These are phyloP conservation scores for Fusarium nisikadoi DNA, from an alignment of 2,329 filamentous ascomycete species.

Conservation along the genomic window DNA sequence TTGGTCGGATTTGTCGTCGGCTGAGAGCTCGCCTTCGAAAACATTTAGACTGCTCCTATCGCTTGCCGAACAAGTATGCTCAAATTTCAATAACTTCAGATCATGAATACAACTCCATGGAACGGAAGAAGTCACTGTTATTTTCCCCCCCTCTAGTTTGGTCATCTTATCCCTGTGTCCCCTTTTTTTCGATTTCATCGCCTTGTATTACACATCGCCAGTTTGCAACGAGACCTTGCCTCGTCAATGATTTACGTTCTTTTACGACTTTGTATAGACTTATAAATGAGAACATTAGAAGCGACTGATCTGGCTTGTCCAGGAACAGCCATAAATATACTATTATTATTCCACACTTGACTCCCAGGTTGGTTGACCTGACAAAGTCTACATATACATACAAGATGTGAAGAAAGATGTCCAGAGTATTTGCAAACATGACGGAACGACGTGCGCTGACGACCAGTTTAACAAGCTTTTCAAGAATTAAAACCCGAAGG, in stretches of 20 bases:
- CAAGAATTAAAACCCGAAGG: slow-evolving; percentile 60
- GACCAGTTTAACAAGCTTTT: background rate
- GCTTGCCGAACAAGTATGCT: background rate
- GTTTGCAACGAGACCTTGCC: background rate
- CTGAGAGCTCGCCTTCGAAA: background rate
- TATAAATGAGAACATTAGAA: slow-evolving; percentile 35
- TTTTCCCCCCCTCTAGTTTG: background rate
- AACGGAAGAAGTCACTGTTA: background rate
- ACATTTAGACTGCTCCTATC: background rate
- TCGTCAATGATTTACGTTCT: background rate
- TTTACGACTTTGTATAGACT: slow-evolving; percentile 22
- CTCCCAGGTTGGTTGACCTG: slow-evolving; percentile 33
- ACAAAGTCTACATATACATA: slow-evolving; percentile 39
- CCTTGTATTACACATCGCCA: background rate
- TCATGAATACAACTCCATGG: background rate
- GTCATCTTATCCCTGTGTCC: background rate
- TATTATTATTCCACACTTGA: slow-evolving; percentile 40
- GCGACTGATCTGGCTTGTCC: slow-evolving; percentile 19
- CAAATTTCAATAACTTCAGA: background rate
- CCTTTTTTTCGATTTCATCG: background rate
- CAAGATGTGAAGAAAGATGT: slow-evolving; percentile 41
- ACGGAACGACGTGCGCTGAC: slow-evolving; percentile 7
- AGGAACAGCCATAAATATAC: slow-evolving; percentile 32
- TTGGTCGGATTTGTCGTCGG: background rate
- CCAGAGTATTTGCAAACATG: slow-evolving; percentile 36